Percentiles rank a stretch among this genome's conserved stretches.
Conservation (phyloP, 2,329 filamentous ascomycete genomes). For the Colletotrichum karsti region DNA sequence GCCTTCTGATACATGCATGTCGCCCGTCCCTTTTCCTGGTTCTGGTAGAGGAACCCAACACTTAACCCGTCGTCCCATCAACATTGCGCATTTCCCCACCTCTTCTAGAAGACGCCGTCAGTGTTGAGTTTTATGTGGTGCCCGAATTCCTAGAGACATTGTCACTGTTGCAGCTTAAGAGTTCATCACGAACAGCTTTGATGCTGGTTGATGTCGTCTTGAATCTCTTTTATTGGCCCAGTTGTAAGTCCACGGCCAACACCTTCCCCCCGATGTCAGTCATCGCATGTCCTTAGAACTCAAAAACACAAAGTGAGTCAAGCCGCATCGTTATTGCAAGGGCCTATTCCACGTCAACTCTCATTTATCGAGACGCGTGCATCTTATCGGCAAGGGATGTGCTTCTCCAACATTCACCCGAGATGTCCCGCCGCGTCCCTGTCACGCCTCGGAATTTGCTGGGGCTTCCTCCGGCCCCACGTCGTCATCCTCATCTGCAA, state of each 20-base stretch:
- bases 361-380: background rate
- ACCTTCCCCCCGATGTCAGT: background rate
- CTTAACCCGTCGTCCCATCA: background rate
- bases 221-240: background rate
- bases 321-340: background rate
- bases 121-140: background rate
- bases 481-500: conserved; percentile 31
- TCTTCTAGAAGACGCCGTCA: background rate
- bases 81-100: background rate
- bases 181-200: background rate
- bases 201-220: background rate
- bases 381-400: background rate
- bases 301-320: background rate
- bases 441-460: conserved; percentile 38
- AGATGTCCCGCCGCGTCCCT: conserved; percentile 11
- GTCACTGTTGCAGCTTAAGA: too few species aligned
- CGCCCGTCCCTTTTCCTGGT: too few species aligned
- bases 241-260: background rate
- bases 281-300: background rate
- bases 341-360: background rate
- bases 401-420: background rate
- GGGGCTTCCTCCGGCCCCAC: conserved; percentile 35
- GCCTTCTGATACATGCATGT: too few species aligned
- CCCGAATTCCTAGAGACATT: too few species aligned
- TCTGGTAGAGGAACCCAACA: background rate